phyloP scores from a whole-genome alignment of 345 rosid genomes.

The Gossypium thurberi region DNA sequence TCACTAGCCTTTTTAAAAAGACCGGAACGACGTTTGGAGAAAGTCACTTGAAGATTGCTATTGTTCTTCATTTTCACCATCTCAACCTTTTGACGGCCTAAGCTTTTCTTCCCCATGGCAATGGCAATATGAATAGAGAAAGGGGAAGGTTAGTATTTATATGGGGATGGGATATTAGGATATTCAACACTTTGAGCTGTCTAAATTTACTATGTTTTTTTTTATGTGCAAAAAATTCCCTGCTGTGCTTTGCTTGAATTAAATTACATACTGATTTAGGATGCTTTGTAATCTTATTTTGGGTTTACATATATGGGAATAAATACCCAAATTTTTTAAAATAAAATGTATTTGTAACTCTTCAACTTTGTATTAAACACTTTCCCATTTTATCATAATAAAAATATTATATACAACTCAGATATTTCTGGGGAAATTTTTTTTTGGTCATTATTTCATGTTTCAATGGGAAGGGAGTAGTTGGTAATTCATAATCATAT shows the following conservation, averaged over 20 bases:
- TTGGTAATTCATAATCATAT: too few relatives aligned
- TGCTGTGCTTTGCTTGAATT: background rate
- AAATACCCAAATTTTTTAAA: too few relatives aligned
- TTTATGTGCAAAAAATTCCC: background rate
- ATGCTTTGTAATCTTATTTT: background rate
- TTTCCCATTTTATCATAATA: too few relatives aligned
- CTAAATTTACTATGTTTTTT: background rate
- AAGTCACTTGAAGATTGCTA: constrained; percentile 32
- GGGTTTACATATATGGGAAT: too few relatives aligned
- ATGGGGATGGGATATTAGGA: background rate
- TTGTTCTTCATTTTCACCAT: constrained; percentile 29
- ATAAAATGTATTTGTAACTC: too few relatives aligned
- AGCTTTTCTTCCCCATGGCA: constrained; percentile 17
- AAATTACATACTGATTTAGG: constrained; percentile 16
- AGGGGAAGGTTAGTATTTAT: constrained; percentile 4
- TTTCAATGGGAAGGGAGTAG: too few relatives aligned
- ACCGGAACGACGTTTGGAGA: constrained; percentile 30
- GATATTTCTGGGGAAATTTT: too few relatives aligned
- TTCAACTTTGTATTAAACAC: too few relatives aligned
- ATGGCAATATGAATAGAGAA: too few relatives aligned
- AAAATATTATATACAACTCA: too few relatives aligned
- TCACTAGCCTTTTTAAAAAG: constrained; percentile 40
- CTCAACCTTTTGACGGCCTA: constrained; percentile 32
- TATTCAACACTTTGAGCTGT: constrained; percentile 3
- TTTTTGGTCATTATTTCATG: too few relatives aligned